Evolutionary conservation across 257 asterid species (phyloP).

Genomic region (Fraxinus americana): DNA sequence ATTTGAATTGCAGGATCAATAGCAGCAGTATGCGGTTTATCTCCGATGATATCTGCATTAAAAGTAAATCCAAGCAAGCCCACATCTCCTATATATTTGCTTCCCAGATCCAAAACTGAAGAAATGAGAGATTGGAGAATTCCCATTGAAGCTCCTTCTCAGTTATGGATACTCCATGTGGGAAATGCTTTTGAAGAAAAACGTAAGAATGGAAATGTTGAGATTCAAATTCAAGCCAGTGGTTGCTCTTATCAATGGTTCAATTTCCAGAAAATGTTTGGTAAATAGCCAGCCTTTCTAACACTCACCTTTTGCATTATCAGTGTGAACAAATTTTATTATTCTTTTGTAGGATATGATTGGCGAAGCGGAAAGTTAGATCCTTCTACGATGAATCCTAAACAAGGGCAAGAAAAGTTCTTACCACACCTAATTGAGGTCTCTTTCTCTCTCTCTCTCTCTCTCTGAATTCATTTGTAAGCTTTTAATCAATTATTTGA

Average conservation of each 20-base stretch:
- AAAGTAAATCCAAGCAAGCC: conserved; percentile 84
- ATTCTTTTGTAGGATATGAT: conserved; percentile 67
- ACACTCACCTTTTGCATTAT: not conserved
- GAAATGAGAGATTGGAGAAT: conserved; percentile 69
- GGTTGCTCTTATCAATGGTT: conserved; percentile 92
- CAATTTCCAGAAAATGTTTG: conserved; percentile 97
- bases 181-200: conserved; percentile 80
- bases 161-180: conserved; percentile 89
- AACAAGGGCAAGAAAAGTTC: conserved; percentile 59
- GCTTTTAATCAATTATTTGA: not conserved
- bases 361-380: conserved; percentile 90
- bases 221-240: conserved; percentile 80
- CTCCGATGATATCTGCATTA: conserved; percentile 93
- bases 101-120: conserved; percentile 55
- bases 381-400: conserved; percentile 83
- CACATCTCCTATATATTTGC: conserved; percentile 83
- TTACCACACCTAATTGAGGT: conserved; percentile 89
- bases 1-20: conserved; percentile 62
- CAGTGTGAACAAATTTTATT: not conserved
- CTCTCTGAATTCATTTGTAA: not conserved
- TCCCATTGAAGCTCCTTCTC: conserved; percentile 92
- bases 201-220: conserved; percentile 43
- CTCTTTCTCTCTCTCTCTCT: not conserved
- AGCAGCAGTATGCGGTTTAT: conserved; percentile 86
- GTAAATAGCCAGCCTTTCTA: conserved; percentile 35